Evolutionary conservation across 2,329 filamentous ascomycete genomes (phyloP).

Genomic region (Alternaria atra): DNA sequence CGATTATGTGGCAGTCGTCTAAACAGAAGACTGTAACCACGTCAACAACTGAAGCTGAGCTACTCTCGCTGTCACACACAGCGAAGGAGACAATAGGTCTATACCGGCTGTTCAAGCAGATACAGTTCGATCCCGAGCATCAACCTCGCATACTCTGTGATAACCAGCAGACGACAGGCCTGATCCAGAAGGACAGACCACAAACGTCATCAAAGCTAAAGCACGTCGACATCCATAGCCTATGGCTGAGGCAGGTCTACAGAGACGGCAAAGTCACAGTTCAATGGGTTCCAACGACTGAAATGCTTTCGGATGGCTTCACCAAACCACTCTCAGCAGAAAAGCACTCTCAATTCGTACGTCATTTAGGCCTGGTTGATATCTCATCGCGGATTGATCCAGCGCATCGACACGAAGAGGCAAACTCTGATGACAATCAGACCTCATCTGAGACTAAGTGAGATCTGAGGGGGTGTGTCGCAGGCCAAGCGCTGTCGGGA

Average conservation of each 20-base stretch:
- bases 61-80: slow-evolving; percentile 9
- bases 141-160: neutral
- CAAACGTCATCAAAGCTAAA: slow-evolving; percentile 7
- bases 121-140: neutral
- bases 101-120: slow-evolving; percentile 18
- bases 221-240: slow-evolving; percentile 19
- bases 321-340: neutral
- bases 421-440: neutral
- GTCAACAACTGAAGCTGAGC: neutral
- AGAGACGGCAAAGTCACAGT: slow-evolving; percentile 1
- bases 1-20: slow-evolving; percentile 3
- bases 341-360: neutral
- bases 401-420: neutral
- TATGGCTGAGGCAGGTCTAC: slow-evolving; percentile 14
- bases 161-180: neutral
- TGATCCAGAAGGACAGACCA: neutral
- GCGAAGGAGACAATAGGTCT: slow-evolving; percentile 12
- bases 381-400: neutral
- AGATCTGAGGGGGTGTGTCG: neutral
- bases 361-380: neutral
- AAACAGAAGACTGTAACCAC: slow-evolving; percentile 23
- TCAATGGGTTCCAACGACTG: neutral
- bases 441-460: neutral
- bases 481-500: neutral
- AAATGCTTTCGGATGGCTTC: neutral